These are phyloP conservation scores for Rhodomyrtus psidioides DNA, from an alignment of 441 rosid species.

Conservation along the genomic window DNA sequence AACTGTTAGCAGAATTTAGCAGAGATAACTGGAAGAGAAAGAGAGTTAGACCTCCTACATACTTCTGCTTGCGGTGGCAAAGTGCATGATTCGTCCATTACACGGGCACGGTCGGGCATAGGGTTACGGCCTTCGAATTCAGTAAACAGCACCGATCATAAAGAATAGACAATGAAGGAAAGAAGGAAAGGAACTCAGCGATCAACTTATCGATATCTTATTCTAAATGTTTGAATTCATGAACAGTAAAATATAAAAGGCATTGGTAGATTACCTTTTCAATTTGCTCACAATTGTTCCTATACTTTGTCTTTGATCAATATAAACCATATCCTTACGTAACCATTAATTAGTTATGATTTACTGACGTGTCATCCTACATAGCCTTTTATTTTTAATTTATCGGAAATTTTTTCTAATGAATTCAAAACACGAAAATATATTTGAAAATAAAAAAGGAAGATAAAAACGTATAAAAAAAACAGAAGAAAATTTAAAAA, in stretches of 20 bases:
- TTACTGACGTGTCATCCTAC: not conserved
- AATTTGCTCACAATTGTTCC: not conserved
- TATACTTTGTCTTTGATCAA: not conserved
- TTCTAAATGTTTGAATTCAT: too few relatives aligned
- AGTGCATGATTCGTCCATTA: constrained; percentile 94
- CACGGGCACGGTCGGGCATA: constrained; percentile 75
- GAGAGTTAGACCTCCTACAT: constrained; percentile 18
- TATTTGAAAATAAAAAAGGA: not conserved
- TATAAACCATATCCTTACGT: not conserved
- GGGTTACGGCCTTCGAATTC: constrained; percentile 53
- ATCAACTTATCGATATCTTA: not conserved
- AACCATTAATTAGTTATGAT: not conserved
- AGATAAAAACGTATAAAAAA: not conserved
- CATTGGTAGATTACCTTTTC: not conserved
- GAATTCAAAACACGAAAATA: not conserved
- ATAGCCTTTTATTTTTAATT: not conserved
- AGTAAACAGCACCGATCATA: not conserved
- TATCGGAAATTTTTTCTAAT: not conserved
- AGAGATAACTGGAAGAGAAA: not conserved
- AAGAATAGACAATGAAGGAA: not conserved
- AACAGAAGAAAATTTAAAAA: not conserved
- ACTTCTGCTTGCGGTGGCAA: constrained; percentile 81
- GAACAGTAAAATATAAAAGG: not conserved
- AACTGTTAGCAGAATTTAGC: not conserved
- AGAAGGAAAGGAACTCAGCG: not conserved